Evolutionary conservation across 1,139 yeast genomes (phyloP), one percentile per base, ranked within the genome.

Genomic region (Hyphopichia pseudoburtonii): DNA sequence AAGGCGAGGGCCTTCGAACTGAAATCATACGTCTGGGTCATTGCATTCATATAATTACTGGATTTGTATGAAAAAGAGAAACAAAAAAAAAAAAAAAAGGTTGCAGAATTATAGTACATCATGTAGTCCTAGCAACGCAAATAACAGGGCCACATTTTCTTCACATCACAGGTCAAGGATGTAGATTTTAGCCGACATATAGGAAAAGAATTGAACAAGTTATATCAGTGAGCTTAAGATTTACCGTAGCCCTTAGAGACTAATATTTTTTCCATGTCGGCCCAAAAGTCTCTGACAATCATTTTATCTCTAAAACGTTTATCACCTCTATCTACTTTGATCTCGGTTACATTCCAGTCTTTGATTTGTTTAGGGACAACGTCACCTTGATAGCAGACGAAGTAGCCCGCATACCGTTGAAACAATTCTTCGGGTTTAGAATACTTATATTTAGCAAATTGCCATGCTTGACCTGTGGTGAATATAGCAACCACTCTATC

Each of bases 391-490:
- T 80, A 89, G 34, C 82, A 74, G 49, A 89, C 72, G 51, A 80
- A 86, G 54, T 81, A 89, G 1, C 98, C 98, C 41, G 85, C 80
- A 44, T 86, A 86, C 50, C 80, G 81, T 52, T 86, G 95, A 60
- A 92, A 94, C 46, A 92, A 69, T 28, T 72, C 70, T 43, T 85
- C 81, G 1, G 98, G 97, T 42, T 82, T 80, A 26, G 82, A 73
- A 78, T 89, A 86, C 54, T 84, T 86, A 62, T 92, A 92, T 51
- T 82, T 80, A 52, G 86, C 79, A 62, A 92, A 87, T 64, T 92
- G 99, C 99, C 99, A 92, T 37, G 83, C 75, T 64, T 92, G 98
- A 14, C 99, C 98, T 2, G 97, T 92, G 12, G 96, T 92, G 65
- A 92, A 86, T 21, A 92, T 87, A 0, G 96, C 97, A 34, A 92